phyloP scores from a whole-genome alignment of 2,329 filamentous ascomycete species.

The Pseudopyricularia javanii region DNA sequence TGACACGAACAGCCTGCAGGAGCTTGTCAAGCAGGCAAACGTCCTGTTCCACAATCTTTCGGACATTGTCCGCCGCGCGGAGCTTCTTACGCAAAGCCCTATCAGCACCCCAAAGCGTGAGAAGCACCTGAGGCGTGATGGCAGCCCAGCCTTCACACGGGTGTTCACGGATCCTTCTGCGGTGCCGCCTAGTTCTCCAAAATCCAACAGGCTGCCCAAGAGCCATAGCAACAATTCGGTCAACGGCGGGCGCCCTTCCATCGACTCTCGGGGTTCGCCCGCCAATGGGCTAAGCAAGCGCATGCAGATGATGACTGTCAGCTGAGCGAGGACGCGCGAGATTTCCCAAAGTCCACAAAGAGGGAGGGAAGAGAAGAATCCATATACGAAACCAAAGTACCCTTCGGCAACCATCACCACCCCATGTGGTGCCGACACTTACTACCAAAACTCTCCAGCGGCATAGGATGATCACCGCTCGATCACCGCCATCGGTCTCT shows the following conservation, averaged over 20 bases:
- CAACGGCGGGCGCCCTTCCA: constrained; percentile 29
- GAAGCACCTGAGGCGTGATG: constrained; percentile 32
- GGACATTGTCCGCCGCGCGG: constrained; percentile 45
- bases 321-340: constrained; percentile 18
- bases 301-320: constrained; percentile 55
- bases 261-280: constrained; percentile 36
- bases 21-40: constrained; percentile 50
- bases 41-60: constrained; percentile 47
- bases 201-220: constrained; percentile 25
- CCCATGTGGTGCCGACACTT: neutral
- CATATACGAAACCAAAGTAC: neutral
- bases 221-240: constrained; percentile 43
- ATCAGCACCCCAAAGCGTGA: constrained; percentile 34
- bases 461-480: neutral
- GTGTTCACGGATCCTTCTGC: constrained; percentile 50
- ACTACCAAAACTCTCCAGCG: neutral
- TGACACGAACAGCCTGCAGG: constrained; percentile 56
- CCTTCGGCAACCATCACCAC: neutral
- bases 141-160: constrained; percentile 54
- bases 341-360: neutral
- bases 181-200: neutral
- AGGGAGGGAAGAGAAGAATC: neutral
- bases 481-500: neutral
- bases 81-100: constrained; percentile 45
- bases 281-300: constrained; percentile 33